phyloP scores from a whole-genome alignment of 257 asterid species.

The Perilla frutescens region DNA sequence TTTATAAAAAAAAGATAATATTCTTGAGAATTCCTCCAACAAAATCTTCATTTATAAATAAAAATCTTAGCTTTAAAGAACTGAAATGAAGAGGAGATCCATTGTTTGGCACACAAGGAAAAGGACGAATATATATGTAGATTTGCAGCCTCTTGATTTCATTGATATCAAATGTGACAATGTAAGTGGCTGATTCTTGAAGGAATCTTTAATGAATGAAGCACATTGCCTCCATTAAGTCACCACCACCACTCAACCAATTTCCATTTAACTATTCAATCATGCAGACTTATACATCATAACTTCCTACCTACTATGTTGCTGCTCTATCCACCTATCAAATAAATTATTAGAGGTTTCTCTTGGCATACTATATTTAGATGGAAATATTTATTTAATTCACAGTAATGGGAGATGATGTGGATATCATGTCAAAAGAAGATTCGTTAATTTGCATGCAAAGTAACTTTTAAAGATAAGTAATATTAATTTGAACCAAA shows the following conservation, averaged over 20 bases:
- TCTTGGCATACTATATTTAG: not conserved
- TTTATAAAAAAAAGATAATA: no score
- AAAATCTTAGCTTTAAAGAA: slow-evolving; percentile 28
- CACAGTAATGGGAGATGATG: not conserved
- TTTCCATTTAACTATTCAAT: slow-evolving; percentile 33
- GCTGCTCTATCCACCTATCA: not conserved
- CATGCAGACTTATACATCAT: slow-evolving; percentile 21
- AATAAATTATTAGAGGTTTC: not conserved
- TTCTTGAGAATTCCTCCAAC: no score
- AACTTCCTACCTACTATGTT: slow-evolving; percentile 33
- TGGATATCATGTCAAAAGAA: not conserved
- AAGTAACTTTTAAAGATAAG: not conserved
- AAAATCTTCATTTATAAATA: not conserved
- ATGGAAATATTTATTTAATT: not conserved
- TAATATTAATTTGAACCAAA: not conserved
- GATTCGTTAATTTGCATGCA: not conserved
- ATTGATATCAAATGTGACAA: not conserved
- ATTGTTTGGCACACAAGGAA: not conserved
- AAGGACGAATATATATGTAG: no score
- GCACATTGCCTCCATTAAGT: slow-evolving; percentile 27
- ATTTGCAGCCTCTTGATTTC: not conserved
- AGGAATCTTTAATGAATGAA: slow-evolving; percentile 44
- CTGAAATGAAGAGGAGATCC: not conserved
- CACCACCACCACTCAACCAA: slow-evolving; percentile 24
- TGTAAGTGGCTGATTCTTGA: slow-evolving; percentile 42